phyloP scores from a whole-genome alignment of 2,329 filamentous ascomycete genomes.

The Talaromyces sp. region DNA sequence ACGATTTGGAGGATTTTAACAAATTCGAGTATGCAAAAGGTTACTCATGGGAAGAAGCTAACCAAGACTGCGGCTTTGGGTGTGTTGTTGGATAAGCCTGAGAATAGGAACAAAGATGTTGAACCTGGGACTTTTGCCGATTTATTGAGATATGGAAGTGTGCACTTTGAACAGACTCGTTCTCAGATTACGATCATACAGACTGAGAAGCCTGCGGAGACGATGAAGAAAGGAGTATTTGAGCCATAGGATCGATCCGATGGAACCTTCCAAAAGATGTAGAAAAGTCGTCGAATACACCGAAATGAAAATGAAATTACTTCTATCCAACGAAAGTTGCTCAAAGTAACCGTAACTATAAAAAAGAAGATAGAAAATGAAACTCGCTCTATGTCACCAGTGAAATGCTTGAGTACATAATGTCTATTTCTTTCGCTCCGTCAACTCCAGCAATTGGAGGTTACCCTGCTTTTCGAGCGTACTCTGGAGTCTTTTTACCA shows the following conservation, averaged over 20 bases:
- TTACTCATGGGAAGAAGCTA: constrained; percentile 29
- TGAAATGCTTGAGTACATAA: neutral
- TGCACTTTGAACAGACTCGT: constrained; percentile 30
- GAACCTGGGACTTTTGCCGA: constrained; percentile 30
- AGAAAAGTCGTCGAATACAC: neutral
- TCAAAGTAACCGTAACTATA: neutral
- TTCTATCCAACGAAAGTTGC: neutral
- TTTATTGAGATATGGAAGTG: constrained; percentile 28
- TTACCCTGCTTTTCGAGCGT: constrained; percentile 9
- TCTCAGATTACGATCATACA: constrained; percentile 18
- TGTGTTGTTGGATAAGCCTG: constrained; percentile 27
- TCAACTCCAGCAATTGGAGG: neutral
- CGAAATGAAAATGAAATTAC: neutral
- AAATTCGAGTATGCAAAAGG: constrained; percentile 27
- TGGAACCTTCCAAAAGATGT: too few species aligned
- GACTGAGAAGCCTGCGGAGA: constrained; percentile 18
- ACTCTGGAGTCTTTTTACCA: neutral
- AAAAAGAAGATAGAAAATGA: neutral
- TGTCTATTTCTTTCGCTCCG: neutral
- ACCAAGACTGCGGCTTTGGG: constrained; percentile 23
- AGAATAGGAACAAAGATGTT: constrained; percentile 25
- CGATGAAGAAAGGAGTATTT: constrained; percentile 23
- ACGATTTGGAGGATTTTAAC: constrained; percentile 26
- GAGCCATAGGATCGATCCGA: constrained; percentile 19
- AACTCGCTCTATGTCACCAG: neutral